Evolutionary conservation across 306 rosid genomes (phyloP).

Genomic region (Begonia loranthoides): DNA sequence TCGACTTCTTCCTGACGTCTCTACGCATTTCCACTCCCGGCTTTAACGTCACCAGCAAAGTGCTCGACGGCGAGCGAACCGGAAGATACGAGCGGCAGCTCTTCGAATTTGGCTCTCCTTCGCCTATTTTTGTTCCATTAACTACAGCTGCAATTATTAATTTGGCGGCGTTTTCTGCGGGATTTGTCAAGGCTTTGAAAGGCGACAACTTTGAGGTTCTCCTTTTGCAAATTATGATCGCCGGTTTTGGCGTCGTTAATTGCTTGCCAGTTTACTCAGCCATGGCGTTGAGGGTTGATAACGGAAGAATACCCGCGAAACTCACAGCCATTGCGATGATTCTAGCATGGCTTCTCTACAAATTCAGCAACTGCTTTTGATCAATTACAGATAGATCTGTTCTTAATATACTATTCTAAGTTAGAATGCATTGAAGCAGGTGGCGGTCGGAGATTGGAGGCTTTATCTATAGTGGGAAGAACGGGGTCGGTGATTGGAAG

Average conservation of each 20-base stretch:
- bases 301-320: conserved; percentile 13
- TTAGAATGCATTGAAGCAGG: not conserved
- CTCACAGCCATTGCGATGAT: not conserved
- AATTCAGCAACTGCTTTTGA: not conserved
- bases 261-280: conserved; percentile 19
- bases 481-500: no score
- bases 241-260: conserved; percentile 17
- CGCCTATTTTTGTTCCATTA: conserved; percentile 25
- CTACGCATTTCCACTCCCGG: conserved; percentile 12
- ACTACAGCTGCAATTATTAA: conserved; percentile 21
- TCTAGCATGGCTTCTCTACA: not conserved
- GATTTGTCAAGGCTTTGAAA: not conserved
- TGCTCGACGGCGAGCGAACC: conserved; percentile 19
- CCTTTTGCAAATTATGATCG: conserved; percentile 12
- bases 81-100: conserved; percentile 21
- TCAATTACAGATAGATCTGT: not conserved
- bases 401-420: no score
- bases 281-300: conserved; percentile 12
- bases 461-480: no score
- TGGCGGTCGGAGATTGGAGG: not conserved
- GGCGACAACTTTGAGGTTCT: not conserved
- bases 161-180: conserved; percentile 7
- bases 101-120: conserved; percentile 23
- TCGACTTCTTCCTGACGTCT: conserved; percentile 12
- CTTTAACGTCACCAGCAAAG: conserved; percentile 31